Base-by-base conservation (phyloP, 192 early-diverging fungal species). In the Phycomyces nitens region DNA sequence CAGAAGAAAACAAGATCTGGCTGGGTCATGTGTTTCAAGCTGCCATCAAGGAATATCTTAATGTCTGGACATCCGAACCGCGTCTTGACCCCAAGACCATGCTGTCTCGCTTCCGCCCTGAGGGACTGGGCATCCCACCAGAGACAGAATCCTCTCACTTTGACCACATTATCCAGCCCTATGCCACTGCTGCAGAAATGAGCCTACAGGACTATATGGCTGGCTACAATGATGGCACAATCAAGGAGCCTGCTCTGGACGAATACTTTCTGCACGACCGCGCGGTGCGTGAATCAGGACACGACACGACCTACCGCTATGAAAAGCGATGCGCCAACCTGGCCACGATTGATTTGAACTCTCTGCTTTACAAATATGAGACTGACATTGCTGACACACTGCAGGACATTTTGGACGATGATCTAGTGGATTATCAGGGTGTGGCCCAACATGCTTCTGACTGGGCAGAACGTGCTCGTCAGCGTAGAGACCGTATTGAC, bases 241-340 rank as follows among this genome's bases (percentile, higher is more conserved):
- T 96, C 27, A 55, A 73, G 24, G 93, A 93, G 63, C 91, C 92
- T 7, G 88, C 90, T 53, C 77, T 99, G 26, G 95, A 99, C 77
- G 86, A 77, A 49, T 99, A 96, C 78, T 99, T 99, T 79, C 84
- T 94, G 54, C 96, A 99, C 76, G 96, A 99, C 71, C 87, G 96
- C 14, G 96, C 95, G 0, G 94, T 96, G 3, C 88, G 96, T 57
- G 94, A 97, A 76, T 94, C 92, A 20, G 96, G 94, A 15, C 94
- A 98, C 74, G 94, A 98, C 72, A 97, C 94, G 0, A 91, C 94
- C 9, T 97, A 98, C 73, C 82, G 94, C 5, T 86, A 94, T 42
- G 96, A 99, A 68, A 86, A 88, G 34, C 82, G 88, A 22, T 95
- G 94, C 69, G 96, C 96, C 0, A 81, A 91, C 65, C 77, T 99